Base-by-base conservation (phyloP, 306 rosid genomes). In the Prinsepia uniflora region DNA sequence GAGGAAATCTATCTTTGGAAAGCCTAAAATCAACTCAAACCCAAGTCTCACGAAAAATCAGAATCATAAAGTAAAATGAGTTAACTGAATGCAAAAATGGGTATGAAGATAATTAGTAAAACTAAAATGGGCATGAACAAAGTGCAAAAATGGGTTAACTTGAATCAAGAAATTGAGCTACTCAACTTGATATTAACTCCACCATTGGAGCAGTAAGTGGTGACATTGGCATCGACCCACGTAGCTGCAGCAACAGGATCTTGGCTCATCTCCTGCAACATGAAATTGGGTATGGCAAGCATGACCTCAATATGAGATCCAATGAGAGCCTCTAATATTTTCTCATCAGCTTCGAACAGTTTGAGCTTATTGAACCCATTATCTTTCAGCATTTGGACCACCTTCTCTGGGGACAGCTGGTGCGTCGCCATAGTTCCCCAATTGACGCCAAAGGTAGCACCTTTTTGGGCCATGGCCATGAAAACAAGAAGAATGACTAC, bases 361-460 rank as follows among this genome's bases (percentile, higher is more conserved):
- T 94, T 94, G 78, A 94, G 54, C 67, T 84, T 87, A 9, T 65
- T 63, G 63, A 94, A 80, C 69, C 96, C 95, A 74, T 94, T 91
- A 49, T 90, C 86, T 65, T 70, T 75, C 64, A 94, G 85, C 97
- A 94, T 86, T 78, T 80, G 75, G 13, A 87, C 92, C 19, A 91
- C 91, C 64, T 81, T 89, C 65, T 79, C 80, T 0, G 89, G 87
- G 17, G 96, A 88, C 71, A 91, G 90, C 66, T 83, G 88, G 74
- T 84, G 89, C 42, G 87, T 83, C 0, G 96, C 83, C 89, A 87
- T 82, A n/a, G 94, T 89, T 70, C 98, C 98, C 98, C 98, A 94
- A 76, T 94, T 94, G 75, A 91, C 89, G 66, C 97, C 98, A 63
- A 94, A 79, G 36, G 87, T 74, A 44, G 36, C 57, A 14, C 79